Conservation (phyloP, 1,139 yeast genomes). For the Arxiozyma slooffiae region DNA sequence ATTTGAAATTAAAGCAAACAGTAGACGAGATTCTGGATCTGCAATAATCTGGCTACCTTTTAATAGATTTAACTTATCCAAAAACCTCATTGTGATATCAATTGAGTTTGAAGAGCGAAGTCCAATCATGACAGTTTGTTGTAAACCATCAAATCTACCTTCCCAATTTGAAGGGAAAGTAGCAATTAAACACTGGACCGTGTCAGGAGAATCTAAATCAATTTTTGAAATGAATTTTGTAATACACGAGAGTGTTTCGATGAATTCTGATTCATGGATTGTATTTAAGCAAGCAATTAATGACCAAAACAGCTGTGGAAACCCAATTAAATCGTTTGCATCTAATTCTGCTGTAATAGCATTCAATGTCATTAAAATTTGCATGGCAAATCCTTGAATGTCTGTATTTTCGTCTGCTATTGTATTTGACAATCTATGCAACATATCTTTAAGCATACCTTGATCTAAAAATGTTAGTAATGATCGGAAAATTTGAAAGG, state of each 20-base stretch:
- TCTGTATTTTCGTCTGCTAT: constrained; percentile 81
- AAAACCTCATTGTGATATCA: constrained; percentile 63
- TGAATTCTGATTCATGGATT: constrained; percentile 84
- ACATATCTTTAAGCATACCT: constrained; percentile 85
- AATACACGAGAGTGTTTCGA: constrained; percentile 73
- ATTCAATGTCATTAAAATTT: constrained; percentile 87
- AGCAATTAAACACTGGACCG: constrained; percentile 69
- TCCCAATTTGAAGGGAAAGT: constrained; percentile 96
- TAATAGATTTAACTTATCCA: constrained; percentile 60
- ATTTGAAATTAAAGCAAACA: constrained; percentile 66
- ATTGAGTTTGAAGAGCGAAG: constrained; percentile 71
- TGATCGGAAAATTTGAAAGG: constrained; percentile 86
- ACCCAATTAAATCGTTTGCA: constrained; percentile 67
- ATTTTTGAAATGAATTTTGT: constrained; percentile 78
- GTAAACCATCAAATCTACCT: constrained; percentile 84
- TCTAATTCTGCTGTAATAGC: constrained; percentile 82
- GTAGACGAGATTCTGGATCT: constrained; percentile 54
- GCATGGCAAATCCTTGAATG: constrained; percentile 96
- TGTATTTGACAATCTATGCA: constrained; percentile 85
- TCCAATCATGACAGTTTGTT: constrained; percentile 69
- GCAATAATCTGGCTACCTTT: constrained; percentile 74
- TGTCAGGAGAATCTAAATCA: constrained; percentile 76
- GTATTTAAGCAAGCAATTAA: constrained; percentile 87
- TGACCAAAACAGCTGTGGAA: constrained; percentile 94
- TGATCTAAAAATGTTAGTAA: constrained; percentile 71